Percentiles rank a stretch among this genome's conserved stretches.
These are phyloP conservation scores for Angomonas deanei DNA, from an alignment of 208 protist genomes.

Conservation along the genomic window DNA sequence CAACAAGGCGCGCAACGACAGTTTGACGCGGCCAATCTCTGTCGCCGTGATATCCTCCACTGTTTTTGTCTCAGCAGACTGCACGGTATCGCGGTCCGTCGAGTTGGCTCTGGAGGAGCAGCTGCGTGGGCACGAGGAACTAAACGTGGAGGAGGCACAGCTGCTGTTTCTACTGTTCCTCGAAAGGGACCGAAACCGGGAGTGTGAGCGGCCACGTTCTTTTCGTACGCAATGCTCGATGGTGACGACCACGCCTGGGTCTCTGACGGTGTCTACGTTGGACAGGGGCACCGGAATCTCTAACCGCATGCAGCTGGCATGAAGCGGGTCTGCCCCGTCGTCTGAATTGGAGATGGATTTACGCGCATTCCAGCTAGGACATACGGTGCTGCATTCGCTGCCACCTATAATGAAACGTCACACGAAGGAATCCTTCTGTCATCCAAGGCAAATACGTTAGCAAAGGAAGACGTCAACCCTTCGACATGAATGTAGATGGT, in stretches of 20 bases:
- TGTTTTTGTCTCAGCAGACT: no score
- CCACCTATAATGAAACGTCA: background rate
- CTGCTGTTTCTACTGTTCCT: background rate
- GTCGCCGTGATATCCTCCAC: background rate
- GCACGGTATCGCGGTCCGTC: background rate
- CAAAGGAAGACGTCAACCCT: background rate
- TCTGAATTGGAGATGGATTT: no score
- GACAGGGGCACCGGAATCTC: background rate
- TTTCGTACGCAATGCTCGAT: background rate
- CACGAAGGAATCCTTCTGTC: background rate
- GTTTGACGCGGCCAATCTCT: slow-evolving; percentile 24
- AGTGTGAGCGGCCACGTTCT: background rate
- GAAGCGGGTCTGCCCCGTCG: background rate
- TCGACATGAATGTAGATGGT: background rate
- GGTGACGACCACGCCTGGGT: background rate
- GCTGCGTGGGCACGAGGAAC: background rate
- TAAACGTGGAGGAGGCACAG: background rate
- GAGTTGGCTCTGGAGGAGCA: background rate
- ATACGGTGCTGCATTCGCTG: background rate
- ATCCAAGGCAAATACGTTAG: background rate
- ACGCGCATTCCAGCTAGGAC: no score
- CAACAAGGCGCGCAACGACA: slow-evolving; percentile 17
- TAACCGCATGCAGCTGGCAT: background rate
- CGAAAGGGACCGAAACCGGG: background rate
- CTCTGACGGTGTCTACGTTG: background rate